Percentiles rank a stretch among this genome's conserved stretches.
phyloP scores from a whole-genome alignment of 2,329 filamentous ascomycete genomes.

The Anthostomella pinea region DNA sequence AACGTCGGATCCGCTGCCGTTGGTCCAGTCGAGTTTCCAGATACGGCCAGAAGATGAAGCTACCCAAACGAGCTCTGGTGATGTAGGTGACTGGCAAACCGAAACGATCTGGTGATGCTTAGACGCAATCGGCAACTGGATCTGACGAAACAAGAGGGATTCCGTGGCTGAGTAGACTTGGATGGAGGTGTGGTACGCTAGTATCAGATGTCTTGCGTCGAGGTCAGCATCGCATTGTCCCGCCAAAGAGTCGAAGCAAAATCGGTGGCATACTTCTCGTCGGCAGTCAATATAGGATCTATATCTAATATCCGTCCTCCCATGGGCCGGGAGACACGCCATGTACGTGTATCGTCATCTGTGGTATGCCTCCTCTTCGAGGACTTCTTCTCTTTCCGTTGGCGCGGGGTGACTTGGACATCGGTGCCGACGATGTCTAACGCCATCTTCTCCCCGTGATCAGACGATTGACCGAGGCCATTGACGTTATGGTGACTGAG shows the following conservation, averaged over 20 bases:
- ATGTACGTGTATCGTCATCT: conserved; percentile 29
- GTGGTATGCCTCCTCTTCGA: not conserved
- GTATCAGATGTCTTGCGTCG: conserved; percentile 63
- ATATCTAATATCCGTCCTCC: conserved; percentile 64
- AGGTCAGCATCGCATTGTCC: conserved; percentile 23
- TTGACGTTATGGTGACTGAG: conserved; percentile 11
- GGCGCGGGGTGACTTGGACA: not conserved
- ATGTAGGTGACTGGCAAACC: conserved; percentile 42
- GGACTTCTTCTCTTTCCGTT: not conserved
- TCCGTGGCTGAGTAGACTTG: conserved; percentile 79
- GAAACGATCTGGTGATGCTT: conserved; percentile 39
- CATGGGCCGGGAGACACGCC: conserved; percentile 63
- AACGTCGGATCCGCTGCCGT: conserved; percentile 39
- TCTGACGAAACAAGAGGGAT: conserved; percentile 74
- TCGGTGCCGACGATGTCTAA: conserved; percentile 8
- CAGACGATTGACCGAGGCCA: conserved; percentile 3
- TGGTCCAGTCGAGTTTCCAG: conserved; percentile 58
- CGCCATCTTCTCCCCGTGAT: conserved; percentile 3
- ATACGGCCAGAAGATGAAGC: conserved; percentile 56
- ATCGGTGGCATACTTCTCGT: conserved; percentile 54
- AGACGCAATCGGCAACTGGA: conserved; percentile 48
- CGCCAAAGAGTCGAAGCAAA: not conserved
- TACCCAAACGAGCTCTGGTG: conserved; percentile 54
- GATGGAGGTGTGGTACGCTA: conserved; percentile 71
- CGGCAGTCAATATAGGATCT: conserved; percentile 59